Percentiles rank a stretch among this genome's conserved stretches.
Conservation (phyloP, 2,329 filamentous ascomycete species). For the Ceratocystis alfenasii region DNA sequence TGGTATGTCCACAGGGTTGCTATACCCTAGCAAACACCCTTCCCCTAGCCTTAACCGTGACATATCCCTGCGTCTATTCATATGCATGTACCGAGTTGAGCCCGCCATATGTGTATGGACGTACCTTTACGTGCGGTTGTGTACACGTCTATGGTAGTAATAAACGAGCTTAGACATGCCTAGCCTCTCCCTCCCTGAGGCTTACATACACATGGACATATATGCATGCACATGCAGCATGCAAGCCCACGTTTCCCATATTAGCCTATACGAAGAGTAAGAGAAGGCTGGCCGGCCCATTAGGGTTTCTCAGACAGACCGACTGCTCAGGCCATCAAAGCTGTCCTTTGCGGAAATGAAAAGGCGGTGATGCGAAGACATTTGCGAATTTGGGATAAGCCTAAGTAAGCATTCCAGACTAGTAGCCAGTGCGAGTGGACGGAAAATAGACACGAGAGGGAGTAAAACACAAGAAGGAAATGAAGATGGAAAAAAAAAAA, state of each 20-base stretch:
- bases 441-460: not conserved
- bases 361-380: not conserved
- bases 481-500: not conserved
- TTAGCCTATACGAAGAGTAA: no score
- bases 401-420: no score
- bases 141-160: not conserved
- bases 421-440: not conserved
- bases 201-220: not conserved
- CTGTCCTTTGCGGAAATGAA: conserved; percentile 4
- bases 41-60: not conserved
- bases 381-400: not conserved
- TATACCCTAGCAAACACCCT: not conserved
- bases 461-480: not conserved
- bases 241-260: not conserved
- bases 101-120: not conserved
- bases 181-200: not conserved
- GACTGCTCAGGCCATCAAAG: not conserved
- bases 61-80: not conserved
- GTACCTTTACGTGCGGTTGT: not conserved
- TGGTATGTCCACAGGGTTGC: not conserved
- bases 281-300: not conserved
- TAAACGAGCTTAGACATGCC: not conserved
- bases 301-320: conserved; percentile 1
- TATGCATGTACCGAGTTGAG: not conserved
- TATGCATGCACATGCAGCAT: not conserved